Evolutionary conservation across 768 basidiomycete species (phyloP).

Genomic region (Podaxis sp.): DNA sequence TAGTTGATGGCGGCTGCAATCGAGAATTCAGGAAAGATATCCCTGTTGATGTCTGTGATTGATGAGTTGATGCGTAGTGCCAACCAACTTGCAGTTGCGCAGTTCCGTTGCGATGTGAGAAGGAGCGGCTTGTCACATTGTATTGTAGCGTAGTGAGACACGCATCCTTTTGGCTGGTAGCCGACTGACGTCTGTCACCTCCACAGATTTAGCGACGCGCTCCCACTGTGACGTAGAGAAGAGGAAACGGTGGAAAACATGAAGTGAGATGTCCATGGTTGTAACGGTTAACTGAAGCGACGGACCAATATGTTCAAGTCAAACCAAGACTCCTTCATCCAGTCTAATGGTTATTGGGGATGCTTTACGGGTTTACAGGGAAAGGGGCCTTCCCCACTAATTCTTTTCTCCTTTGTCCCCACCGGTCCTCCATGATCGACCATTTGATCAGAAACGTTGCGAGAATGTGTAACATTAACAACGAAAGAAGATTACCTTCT

Average conservation of each 20-base stretch:
- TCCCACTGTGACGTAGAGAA: not conserved
- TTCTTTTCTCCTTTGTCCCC: not conserved
- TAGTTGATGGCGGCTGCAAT: not conserved
- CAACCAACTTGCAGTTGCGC: not conserved
- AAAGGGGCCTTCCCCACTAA: no score
- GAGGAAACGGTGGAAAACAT: not conserved
- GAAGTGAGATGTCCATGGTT: not conserved
- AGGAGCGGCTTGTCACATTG: not conserved
- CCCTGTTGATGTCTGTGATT: not conserved
- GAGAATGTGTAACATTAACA: not conserved
- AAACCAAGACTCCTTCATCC: not conserved
- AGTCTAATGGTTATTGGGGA: not conserved
- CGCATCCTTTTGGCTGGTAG: not conserved
- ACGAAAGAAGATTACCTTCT: not conserved
- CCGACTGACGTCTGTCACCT: not conserved
- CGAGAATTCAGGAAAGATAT: not conserved
- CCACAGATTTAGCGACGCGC: not conserved
- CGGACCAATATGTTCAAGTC: not conserved
- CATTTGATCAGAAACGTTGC: not conserved
- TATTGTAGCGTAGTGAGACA: not conserved
- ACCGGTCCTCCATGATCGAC: not conserved
- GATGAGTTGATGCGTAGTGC: not conserved
- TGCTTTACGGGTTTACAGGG: no score
- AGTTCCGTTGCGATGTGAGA: not conserved
- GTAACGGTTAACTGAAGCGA: not conserved